Base-by-base conservation (phyloP, 2,329 filamentous ascomycete genomes). In the Metarhizium robertsii region DNA sequence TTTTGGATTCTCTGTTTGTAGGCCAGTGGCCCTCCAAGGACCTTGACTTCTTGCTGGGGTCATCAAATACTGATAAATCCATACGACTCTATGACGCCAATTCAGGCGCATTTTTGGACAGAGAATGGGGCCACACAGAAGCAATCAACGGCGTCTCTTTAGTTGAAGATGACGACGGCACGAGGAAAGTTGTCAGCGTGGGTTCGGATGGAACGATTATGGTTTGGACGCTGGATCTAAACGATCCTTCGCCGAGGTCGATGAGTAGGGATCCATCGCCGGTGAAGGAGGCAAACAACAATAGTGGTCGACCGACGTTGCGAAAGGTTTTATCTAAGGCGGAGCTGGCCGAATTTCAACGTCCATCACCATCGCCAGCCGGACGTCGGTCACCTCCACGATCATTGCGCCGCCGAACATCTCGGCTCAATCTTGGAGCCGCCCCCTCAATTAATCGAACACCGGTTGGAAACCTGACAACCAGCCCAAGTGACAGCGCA, bases 41-140 rank as follows among this genome's bases (percentile, higher is more conserved):
- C 45, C 71, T 79, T 3, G 81, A 85, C 32, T 80, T 95, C 52
- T 78, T 99, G 53, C 79, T 94, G 18, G 92, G 90, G n/a, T 80
- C 94, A 11, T 96, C 92, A 8, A 92, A 92, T 62, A 96, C 90
- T 1, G 94, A 99, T 70, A 99, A 97, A 68, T 97, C 94, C 0
- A 86, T 99, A 55, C 80, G 94, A 40, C 75, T 99, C 16, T 99
- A 99, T 64, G 89, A 96, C 61, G 77, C 83, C 34, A 85, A 87
- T 58, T 85, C 83, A 46, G 92, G 92, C 8, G 73, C 76, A 2
- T 86, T 99, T 56, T 73, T 97, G 32, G 88, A 91, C 52, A 84
- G 90, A 45, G 94, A 97, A 71, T 96, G 91, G 83, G 94, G 94
- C 1, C 94, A 99, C 63, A 96, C 92, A 0, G 92, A 96, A 66